phyloP scores from a whole-genome alignment of 2,329 filamentous ascomycete species.

The Trichoderma koningii region DNA sequence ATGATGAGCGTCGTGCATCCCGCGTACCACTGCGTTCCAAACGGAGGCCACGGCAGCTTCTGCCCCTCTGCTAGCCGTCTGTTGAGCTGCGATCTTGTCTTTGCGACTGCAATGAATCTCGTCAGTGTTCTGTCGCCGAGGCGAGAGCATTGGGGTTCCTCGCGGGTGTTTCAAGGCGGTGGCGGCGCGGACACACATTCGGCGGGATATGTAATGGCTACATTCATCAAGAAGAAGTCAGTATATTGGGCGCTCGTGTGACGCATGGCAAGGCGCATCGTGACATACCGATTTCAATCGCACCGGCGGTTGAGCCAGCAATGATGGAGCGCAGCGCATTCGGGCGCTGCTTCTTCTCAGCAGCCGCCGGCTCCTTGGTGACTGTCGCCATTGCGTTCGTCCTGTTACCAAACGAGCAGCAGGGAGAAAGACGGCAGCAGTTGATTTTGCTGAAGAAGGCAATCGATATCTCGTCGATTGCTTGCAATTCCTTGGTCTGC shows the following conservation, averaged over 20 bases:
- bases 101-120: slow-evolving; percentile 67
- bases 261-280: slow-evolving; percentile 21
- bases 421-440: not conserved
- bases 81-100: slow-evolving; percentile 93
- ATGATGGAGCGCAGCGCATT: slow-evolving; percentile 86
- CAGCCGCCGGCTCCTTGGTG: slow-evolving; percentile 32
- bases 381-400: slow-evolving; percentile 36
- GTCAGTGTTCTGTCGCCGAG: slow-evolving; percentile 12
- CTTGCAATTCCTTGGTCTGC: not conserved
- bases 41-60: slow-evolving; percentile 93
- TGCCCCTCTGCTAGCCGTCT: slow-evolving; percentile 74
- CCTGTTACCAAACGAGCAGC: not conserved
- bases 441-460: not conserved
- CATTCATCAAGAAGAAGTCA: not conserved
- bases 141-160: not conserved
- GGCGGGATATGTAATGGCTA: slow-evolving; percentile 86
- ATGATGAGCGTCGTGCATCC: slow-evolving; percentile 97
- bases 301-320: slow-evolving; percentile 90
- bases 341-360: slow-evolving; percentile 54
- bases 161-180: too few relatives aligned
- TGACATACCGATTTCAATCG: slow-evolving; percentile 80
- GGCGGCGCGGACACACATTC: slow-evolving; percentile 65
- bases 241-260: not conserved
- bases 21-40: slow-evolving; percentile 94
- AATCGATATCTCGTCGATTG: not conserved